Evolutionary conservation across 1,284 basidiomycete species (phyloP).

Genomic region (Xerocomus nothofagi): DNA sequence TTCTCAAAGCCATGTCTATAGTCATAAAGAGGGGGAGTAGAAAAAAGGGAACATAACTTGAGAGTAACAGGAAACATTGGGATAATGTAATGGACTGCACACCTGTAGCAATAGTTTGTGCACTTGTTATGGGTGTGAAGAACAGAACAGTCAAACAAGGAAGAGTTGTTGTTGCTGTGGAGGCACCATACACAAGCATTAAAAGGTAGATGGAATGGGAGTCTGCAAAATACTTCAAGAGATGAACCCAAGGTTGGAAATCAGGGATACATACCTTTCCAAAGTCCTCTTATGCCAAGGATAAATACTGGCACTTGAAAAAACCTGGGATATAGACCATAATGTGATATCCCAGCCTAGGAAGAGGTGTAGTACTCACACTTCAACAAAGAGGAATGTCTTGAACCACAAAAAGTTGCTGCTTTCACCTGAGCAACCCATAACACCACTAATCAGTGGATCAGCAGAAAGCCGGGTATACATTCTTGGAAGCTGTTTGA

Average conservation of each 20-base stretch:
- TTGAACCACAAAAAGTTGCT: constrained; percentile 61
- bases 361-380: constrained; percentile 34
- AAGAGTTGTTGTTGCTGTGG: constrained; percentile 74
- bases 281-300: constrained; percentile 64
- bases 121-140: constrained; percentile 40
- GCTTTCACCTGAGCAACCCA: constrained; percentile 43
- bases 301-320: constrained; percentile 81
- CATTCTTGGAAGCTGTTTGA: constrained; percentile 43
- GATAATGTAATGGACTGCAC: constrained; percentile 42
- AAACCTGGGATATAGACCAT: constrained; percentile 39
- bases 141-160: constrained; percentile 68
- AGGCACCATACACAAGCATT: constrained; percentile 74
- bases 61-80: constrained; percentile 57
- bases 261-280: constrained; percentile 47
- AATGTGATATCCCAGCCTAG: constrained; percentile 22
- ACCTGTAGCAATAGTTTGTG: constrained; percentile 35
- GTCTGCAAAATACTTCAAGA: constrained; percentile 35
- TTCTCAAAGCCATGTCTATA: constrained; percentile 63
- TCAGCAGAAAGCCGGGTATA: constrained; percentile 59
- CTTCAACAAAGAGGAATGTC: constrained; percentile 62
- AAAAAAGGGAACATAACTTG: constrained; percentile 77
- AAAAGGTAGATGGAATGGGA: constrained; percentile 50
- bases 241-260: not conserved
- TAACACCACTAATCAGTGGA: constrained; percentile 58
- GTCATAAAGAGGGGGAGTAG: constrained; percentile 70